These are phyloP conservation scores for Ailanthus altissimus DNA, from an alignment of 345 rosid genomes.

Conservation along the genomic window DNA sequence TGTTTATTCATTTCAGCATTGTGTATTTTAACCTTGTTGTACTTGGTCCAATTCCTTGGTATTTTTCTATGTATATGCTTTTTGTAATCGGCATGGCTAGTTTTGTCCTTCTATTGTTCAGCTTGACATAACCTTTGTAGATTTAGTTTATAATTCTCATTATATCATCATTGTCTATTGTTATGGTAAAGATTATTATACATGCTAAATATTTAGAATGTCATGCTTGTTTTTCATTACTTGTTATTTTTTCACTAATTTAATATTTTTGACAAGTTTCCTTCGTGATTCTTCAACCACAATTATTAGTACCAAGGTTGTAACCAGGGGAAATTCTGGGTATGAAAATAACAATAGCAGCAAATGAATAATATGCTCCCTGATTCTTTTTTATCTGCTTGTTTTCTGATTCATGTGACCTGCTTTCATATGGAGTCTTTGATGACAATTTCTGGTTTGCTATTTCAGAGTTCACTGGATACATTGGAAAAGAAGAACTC, in stretches of 20 bases:
- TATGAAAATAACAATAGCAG: neutral
- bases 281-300: neutral
- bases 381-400: neutral
- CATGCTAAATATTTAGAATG: neutral
- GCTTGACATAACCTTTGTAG: neutral
- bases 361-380: neutral
- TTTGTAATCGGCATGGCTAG: neutral
- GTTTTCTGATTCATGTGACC: neutral
- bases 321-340: neutral
- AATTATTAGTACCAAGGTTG: neutral
- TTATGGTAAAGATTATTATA: neutral
- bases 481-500: constrained; percentile 66
- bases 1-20: neutral
- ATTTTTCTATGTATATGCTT: neutral
- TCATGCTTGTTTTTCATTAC: neutral
- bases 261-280: neutral
- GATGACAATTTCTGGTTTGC: constrained; percentile 3
- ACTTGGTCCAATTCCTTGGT: neutral
- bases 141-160: neutral
- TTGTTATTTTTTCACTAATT: neutral
- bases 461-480: constrained; percentile 62
- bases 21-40: neutral
- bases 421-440: neutral
- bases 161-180: neutral
- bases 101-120: neutral